Evolutionary conservation across 2,329 filamentous ascomycete species (phyloP).

Genomic region (Leptosphaerulina australis): DNA sequence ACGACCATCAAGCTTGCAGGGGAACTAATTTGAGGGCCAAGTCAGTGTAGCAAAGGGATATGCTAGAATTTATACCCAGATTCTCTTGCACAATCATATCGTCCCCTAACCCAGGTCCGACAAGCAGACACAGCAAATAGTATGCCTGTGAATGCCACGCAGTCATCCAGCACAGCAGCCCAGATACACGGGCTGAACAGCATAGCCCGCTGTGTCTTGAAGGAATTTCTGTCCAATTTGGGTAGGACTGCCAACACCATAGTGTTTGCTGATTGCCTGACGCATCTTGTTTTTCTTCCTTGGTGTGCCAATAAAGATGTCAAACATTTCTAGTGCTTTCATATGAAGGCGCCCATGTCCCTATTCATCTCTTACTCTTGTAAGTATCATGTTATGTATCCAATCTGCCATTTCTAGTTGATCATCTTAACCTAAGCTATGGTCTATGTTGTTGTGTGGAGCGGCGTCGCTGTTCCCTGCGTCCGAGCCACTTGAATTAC

Average conservation of each 20-base stretch:
- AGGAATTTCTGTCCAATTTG: background rate
- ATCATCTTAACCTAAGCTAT: too few relatives aligned
- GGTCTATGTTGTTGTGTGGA: too few relatives aligned
- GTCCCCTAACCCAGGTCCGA: background rate
- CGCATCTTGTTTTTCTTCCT: background rate
- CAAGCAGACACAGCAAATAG: background rate
- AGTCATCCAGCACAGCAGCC: background rate
- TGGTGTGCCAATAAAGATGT: background rate
- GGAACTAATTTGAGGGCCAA: too few relatives aligned
- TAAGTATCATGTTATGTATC: background rate
- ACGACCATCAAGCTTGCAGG: too few relatives aligned
- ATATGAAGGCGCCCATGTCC: background rate
- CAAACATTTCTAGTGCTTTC: background rate
- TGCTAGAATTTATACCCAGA: background rate
- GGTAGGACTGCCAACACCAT: background rate
- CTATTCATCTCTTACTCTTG: background rate
- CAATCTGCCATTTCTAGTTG: background rate
- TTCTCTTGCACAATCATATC: background rate
- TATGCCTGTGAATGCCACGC: background rate
- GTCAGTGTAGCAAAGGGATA: too few relatives aligned
- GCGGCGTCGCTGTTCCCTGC: too few relatives aligned
- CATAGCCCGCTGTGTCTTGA: background rate
- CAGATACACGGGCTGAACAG: background rate
- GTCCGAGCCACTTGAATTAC: too few relatives aligned
- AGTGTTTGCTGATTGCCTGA: background rate